Percentiles rank a stretch among this genome's conserved stretches.
These are phyloP conservation scores for Noccaea caerulescens DNA, from an alignment of 345 rosid genomes.

Conservation along the genomic window DNA sequence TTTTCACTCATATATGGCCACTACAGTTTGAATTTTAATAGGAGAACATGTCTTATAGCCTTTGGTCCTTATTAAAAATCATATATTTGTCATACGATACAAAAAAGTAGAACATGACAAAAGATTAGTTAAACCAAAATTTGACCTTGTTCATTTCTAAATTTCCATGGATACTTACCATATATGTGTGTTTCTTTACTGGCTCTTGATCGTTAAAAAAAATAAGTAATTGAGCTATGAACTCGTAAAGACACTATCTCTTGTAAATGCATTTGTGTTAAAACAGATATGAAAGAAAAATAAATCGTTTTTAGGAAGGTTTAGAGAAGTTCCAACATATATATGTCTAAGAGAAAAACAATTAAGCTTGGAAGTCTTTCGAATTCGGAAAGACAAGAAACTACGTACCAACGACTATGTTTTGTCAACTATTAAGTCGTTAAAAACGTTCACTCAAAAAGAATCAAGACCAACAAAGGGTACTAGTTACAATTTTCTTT, in stretches of 20 bases:
- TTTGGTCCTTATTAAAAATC: background rate
- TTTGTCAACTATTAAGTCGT: background rate
- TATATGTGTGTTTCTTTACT: background rate
- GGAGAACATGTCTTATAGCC: constrained; percentile 22
- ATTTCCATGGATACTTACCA: constrained; percentile 19
- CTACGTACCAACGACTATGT: background rate
- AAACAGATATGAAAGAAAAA: background rate
- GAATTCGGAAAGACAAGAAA: constrained; percentile 1
- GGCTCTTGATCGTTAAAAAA: background rate
- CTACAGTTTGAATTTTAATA: constrained; percentile 3
- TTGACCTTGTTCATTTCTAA: constrained; percentile 28
- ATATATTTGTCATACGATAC: background rate
- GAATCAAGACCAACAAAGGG: background rate
- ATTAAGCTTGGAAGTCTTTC: background rate
- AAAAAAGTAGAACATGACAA: constrained; percentile 35
- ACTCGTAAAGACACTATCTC: background rate
- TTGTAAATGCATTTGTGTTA: constrained; percentile 2
- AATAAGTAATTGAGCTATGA: background rate
- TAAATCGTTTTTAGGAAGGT: background rate
- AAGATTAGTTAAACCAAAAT: constrained; percentile 34
- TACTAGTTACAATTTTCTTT: background rate
- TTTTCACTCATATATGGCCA: constrained; percentile 4
- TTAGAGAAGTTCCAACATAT: background rate
- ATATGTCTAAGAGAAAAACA: background rate
- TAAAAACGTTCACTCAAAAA: background rate